These are phyloP conservation scores for Hirschfeldia incana DNA, from an alignment of 345 rosid genomes.

Conservation along the genomic window DNA sequence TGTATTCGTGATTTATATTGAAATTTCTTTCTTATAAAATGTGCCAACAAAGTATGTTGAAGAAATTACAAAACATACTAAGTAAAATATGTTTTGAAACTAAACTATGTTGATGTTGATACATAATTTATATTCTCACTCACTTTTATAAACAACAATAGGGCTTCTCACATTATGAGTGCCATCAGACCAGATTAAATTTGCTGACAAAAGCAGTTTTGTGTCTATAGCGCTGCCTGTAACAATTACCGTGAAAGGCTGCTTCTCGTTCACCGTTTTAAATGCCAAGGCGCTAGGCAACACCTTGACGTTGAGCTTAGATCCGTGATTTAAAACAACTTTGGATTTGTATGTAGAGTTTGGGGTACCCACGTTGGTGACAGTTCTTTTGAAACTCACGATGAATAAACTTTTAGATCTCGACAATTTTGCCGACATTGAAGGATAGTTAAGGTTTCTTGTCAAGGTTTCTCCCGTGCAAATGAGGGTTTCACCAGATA, in stretches of 20 bases:
- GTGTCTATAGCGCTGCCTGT: constrained; percentile 8
- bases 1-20: no score
- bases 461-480: constrained; percentile 26
- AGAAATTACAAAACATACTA: not conserved
- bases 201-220: constrained; percentile 23
- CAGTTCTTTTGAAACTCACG: constrained; percentile 43
- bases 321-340: not conserved
- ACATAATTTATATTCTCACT: not conserved
- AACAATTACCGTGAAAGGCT: constrained; percentile 46
- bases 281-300: constrained; percentile 43
- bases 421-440: constrained; percentile 9
- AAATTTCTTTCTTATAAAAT: no score
- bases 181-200: constrained; percentile 42
- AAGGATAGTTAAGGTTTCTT: constrained; percentile 31
- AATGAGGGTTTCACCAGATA: constrained; percentile 42
- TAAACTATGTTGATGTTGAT: not conserved
- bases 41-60: not conserved
- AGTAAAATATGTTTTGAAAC: not conserved
- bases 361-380: constrained; percentile 56
- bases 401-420: constrained; percentile 15
- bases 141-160: constrained; percentile 27
- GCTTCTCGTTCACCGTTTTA: constrained; percentile 38
- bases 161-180: constrained; percentile 42
- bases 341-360: constrained; percentile 48
- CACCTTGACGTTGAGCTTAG: constrained; percentile 37